These are phyloP conservation scores for Tuctoria greenei DNA, from an alignment of 176 grass and related monocot species.

Conservation along the genomic window DNA sequence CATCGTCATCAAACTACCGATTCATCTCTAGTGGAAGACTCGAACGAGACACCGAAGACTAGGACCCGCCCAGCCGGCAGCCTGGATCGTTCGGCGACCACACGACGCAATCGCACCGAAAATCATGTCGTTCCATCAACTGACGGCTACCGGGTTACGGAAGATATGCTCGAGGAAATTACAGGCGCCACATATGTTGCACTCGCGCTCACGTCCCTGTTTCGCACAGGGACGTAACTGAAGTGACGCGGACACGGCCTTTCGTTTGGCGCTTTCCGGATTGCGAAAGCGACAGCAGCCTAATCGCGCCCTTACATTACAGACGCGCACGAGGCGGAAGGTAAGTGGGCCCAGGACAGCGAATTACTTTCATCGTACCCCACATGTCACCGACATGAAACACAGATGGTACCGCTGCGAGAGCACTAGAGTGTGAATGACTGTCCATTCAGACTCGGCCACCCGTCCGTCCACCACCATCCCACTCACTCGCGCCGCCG, in stretches of 20 bases:
- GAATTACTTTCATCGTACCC: background rate
- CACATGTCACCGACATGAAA: background rate
- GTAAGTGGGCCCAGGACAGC: background rate
- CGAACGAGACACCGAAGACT: background rate
- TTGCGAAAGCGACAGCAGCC: slow-evolving; percentile 11
- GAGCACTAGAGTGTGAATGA: background rate
- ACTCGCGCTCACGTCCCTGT: background rate
- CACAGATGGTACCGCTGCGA: background rate
- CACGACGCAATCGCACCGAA: background rate
- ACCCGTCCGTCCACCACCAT: background rate
- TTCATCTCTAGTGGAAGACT: background rate
- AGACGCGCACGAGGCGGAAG: background rate
- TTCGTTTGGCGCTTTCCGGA: background rate
- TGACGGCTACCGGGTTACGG: too few relatives aligned
- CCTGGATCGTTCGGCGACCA: background rate
- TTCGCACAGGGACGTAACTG: background rate
- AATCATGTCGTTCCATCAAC: background rate
- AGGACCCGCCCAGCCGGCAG: slow-evolving; percentile 27
- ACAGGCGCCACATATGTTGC: slow-evolving; percentile 5
- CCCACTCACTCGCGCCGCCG: slow-evolving; percentile 11
- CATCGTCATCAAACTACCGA: background rate
- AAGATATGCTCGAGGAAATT: too few relatives aligned
- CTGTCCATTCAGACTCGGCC: slow-evolving; percentile 14
- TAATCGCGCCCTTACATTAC: slow-evolving; percentile 11
- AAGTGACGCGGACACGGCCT: background rate